Conservation (phyloP, 1,284 basidiomycete species). For the Puccinia hordei region DNA sequence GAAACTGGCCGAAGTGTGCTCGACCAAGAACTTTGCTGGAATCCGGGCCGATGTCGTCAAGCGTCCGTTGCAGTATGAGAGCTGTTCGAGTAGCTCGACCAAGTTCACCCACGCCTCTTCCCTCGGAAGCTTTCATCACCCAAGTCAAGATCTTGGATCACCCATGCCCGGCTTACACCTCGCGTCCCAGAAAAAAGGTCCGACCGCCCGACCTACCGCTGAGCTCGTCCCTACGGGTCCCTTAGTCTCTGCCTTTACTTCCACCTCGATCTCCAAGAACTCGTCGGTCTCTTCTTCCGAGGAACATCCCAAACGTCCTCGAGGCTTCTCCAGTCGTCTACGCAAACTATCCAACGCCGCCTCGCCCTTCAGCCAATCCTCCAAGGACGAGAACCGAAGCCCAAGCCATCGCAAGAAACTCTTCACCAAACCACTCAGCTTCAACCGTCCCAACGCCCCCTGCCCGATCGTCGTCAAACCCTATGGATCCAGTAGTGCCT, state of each 20-base stretch:
- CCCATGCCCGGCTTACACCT: background rate
- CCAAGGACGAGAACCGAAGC: background rate
- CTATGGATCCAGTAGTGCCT: background rate
- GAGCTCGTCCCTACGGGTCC: slow-evolving; percentile 22
- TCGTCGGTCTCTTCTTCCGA: slow-evolving; percentile 29
- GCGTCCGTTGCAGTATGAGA: slow-evolving; percentile 37
- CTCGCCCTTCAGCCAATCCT: slow-evolving; percentile 14
- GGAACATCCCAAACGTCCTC: slow-evolving; percentile 24
- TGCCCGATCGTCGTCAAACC: slow-evolving; percentile 46
- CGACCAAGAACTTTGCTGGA: background rate
- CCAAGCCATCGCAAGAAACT: slow-evolving; percentile 39
- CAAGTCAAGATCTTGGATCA: background rate
- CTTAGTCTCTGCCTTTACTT: slow-evolving; percentile 38
- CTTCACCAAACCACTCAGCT: slow-evolving; percentile 37
- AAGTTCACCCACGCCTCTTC: slow-evolving; percentile 17
- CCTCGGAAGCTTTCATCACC: slow-evolving; percentile 3
- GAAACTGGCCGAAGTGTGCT: slow-evolving; percentile 1
- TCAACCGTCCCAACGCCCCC: slow-evolving; percentile 45
- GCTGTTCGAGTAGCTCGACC: slow-evolving; percentile 29
- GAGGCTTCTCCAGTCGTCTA: slow-evolving; percentile 34
- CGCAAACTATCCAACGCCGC: slow-evolving; percentile 21
- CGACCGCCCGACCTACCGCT: background rate
- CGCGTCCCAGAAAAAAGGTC: no score
- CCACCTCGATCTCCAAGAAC: slow-evolving; percentile 37
- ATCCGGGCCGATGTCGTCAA: slow-evolving; percentile 18